Evolutionary conservation across 2,329 filamentous ascomycete species (phyloP).

Genomic region (Endocalyx cinctus): DNA sequence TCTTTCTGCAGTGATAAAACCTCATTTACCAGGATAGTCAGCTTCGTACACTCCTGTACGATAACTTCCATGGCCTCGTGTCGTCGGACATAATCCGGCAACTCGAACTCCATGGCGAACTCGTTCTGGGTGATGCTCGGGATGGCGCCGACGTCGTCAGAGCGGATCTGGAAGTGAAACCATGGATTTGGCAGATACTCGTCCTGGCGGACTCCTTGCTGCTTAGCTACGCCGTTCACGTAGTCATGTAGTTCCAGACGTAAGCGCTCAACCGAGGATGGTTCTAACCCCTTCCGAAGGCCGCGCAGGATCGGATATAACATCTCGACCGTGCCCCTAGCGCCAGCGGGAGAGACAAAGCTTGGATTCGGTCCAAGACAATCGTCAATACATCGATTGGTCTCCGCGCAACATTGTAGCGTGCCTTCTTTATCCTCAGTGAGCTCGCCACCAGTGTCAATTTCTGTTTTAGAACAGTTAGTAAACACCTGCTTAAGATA

Average conservation of each 20-base stretch:
- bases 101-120: slow-evolving; percentile 25
- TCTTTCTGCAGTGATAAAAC: slow-evolving; percentile 25
- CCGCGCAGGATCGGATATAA: slow-evolving; percentile 23
- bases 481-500: too few relatives aligned
- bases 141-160: slow-evolving; percentile 23
- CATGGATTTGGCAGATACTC: slow-evolving; percentile 20
- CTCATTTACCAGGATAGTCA: slow-evolving; percentile 23
- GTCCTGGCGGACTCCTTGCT: slow-evolving; percentile 21
- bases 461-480: slow-evolving; percentile 14
- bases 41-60: slow-evolving; percentile 21
- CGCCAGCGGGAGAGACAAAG: slow-evolving; percentile 15
- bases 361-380: slow-evolving; percentile 19
- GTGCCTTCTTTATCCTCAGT: slow-evolving; percentile 22
- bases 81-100: slow-evolving; percentile 19
- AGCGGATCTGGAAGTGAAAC: slow-evolving; percentile 24
- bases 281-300: slow-evolving; percentile 17
- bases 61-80: slow-evolving; percentile 24
- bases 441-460: slow-evolving; percentile 25
- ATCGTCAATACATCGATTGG: slow-evolving; percentile 21
- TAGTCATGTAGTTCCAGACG: slow-evolving; percentile 23
- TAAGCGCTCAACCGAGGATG: slow-evolving; percentile 16
- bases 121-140: slow-evolving; percentile 26
- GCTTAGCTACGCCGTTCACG: slow-evolving; percentile 20
- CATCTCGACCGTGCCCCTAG: slow-evolving; percentile 20
- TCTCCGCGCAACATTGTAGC: slow-evolving; percentile 15